Percentiles rank a stretch among this genome's conserved stretches.
These are phyloP conservation scores for Phaseolus coccineus DNA, from an alignment of 331 rosid species.

Conservation along the genomic window DNA sequence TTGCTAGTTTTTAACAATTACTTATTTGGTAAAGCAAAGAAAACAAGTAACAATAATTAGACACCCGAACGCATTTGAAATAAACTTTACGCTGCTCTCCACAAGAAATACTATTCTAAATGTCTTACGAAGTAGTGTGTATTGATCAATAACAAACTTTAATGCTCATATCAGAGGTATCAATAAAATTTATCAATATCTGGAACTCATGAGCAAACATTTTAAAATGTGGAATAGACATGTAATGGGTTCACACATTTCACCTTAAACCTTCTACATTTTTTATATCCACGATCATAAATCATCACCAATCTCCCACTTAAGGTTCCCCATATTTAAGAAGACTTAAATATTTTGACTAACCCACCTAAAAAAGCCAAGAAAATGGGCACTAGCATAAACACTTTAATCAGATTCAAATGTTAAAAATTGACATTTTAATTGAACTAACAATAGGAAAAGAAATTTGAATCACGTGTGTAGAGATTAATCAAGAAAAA, in stretches of 20 bases:
- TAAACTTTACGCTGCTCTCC: background rate
- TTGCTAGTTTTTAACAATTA: background rate
- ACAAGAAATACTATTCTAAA: background rate
- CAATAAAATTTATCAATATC: slow-evolving; percentile 11
- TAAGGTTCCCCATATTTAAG: background rate
- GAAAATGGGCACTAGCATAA: background rate
- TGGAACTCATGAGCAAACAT: background rate
- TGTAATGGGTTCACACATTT: slow-evolving; percentile 15
- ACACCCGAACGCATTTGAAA: background rate
- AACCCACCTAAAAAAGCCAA: background rate
- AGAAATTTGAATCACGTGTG: background rate
- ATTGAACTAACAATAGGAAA: background rate
- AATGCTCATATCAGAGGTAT: background rate
- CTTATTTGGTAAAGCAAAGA: background rate
- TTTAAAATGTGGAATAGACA: background rate
- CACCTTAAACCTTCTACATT: background rate
- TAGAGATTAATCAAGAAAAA: background rate
- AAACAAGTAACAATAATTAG: background rate
- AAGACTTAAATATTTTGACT: background rate
- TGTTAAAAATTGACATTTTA: background rate
- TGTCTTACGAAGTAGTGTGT: background rate
- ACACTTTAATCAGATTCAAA: slow-evolving; percentile 12
- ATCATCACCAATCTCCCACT: background rate
- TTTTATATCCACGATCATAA: background rate
- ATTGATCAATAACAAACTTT: background rate